Base-by-base conservation (phyloP, 495 filamentous ascomycete species). In the Chaetomidium leptoderma region DNA sequence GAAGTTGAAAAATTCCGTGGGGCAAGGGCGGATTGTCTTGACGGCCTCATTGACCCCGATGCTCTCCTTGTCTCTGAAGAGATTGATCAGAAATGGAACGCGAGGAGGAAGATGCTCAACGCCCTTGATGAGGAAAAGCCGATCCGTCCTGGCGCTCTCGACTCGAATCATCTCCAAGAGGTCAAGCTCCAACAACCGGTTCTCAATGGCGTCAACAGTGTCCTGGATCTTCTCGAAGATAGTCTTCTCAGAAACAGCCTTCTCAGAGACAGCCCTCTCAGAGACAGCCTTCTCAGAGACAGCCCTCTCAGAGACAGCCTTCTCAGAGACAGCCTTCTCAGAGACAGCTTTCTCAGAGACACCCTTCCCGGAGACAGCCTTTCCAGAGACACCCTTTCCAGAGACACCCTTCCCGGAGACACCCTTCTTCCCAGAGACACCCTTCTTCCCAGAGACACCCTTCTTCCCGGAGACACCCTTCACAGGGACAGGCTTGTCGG, bases 81-180 rank as follows among this genome's bases (percentile, higher is more conserved):
- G 29, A 16, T 36, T 13, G 11, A 27, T 11, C 16, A 63, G 8
- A 2, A 4, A 17, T 1, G 53, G 27, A 3, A 33, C 2, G 48
- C 36, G 39, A 7, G 24, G 9, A n/a, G 27, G 2, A 19, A n/a
- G n/a, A n/a, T n/a, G n/a, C 23, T 66, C 50, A 8, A 66, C 36
- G 16, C 33, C 36, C 4, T 44, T n/a, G 46, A 30, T 16, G 3
- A 53, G 7, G 9, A 46, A 14, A 24, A 59, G 9, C 10, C 45
- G 26, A 33, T 59, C 49, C 6, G 50, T 42, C 32, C 43, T 59
- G 23, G 3, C n/a, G 11, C 43, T 54, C 35, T 59, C 57, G 6
- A 11, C 21, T 17, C 17, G 19, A 17, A 59, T 57, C 55, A 62
- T 59, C 4, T 53, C 37, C 9, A 53, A 39, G 27, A 62, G n/a